Evolutionary conservation across 2,329 filamentous ascomycete species (phyloP), one percentile per base, ranked within the genome.

Genomic region (Aspergillus eucalypticola): DNA sequence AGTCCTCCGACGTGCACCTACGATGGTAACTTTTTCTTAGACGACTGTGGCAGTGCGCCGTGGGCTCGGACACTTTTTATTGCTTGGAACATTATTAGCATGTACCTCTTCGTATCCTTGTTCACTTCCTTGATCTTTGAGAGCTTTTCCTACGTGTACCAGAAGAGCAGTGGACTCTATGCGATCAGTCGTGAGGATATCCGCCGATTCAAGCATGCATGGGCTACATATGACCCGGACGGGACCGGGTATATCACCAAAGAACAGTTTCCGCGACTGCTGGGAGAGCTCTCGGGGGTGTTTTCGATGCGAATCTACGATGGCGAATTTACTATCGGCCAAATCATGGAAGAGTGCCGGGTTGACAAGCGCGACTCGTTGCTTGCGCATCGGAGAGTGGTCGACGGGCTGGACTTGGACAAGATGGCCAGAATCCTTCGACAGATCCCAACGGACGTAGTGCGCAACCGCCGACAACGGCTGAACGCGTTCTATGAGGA

Each of bases 51-150:
- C 60, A 96, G 94, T 78, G 85, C 88, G 54, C 85, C 87, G 41
- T 99, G 95, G 92, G 92, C 95, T 7, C 85, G 92, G 54, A 86
- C 88, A 35, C 82, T 99, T 8, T 99, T 99, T 80, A 92, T 98
- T 60, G 87, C 90, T 4, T 99, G 95, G 95, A 99, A 99, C 80
- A 94, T 99, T 70, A 85, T 99, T 77, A 98, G 94, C 90, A 99
- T 99, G 95, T 99, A 99, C 79, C 96, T 99, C 71, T 99, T 99
- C 71, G 94, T 98, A 72, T 97, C 94, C 72, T 81, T 99, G 73
- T 99, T 99, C 76, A 94, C 99, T 60, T 99, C 95, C 52, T 87
- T 99, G 74, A 99, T 99, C 68, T 99, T 96, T 79, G 95, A 99
- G 80, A 98, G 93, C 78, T 99, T 99, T 83, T 96, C 92, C 75